These are phyloP conservation scores for Rhodotorula glutinis DNA, from an alignment of 1,284 basidiomycete species.

Conservation along the genomic window DNA sequence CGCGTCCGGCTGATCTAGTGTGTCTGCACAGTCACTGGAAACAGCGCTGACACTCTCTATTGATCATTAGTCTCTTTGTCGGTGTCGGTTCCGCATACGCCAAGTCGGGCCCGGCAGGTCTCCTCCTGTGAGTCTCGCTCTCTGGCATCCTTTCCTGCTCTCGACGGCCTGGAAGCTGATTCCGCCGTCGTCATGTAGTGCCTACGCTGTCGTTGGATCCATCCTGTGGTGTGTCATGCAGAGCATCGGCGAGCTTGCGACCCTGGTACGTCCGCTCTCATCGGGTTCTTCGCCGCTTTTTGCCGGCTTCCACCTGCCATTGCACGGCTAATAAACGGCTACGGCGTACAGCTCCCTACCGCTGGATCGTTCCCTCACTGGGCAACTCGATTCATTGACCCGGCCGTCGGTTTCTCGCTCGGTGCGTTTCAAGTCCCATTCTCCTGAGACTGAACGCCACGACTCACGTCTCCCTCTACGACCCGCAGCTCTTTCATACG, in stretches of 20 bases:
- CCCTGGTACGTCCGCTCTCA: constrained; percentile 6
- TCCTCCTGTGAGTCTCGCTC: constrained; percentile 36
- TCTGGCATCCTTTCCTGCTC: too few species aligned
- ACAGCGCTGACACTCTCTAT: not conserved
- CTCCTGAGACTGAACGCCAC: not conserved
- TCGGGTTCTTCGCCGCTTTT: not conserved
- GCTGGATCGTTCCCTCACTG: constrained; percentile 35
- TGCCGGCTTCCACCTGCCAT: too few species aligned
- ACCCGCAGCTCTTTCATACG: not conserved
- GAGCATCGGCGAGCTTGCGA: constrained; percentile 26
- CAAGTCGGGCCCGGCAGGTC: constrained; percentile 45
- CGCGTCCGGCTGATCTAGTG: too few species aligned
- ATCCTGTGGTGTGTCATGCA: constrained; percentile 37
- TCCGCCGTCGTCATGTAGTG: constrained; percentile 10
- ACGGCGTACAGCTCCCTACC: constrained; percentile 14
- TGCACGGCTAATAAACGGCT: too few species aligned
- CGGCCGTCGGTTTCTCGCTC: constrained; percentile 25
- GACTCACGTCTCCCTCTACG: not conserved
- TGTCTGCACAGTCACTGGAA: too few species aligned
- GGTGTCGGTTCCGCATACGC: constrained; percentile 47
- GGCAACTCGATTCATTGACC: constrained; percentile 17
- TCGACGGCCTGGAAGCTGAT: not conserved
- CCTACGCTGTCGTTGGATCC: constrained; percentile 31
- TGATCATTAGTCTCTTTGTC: constrained; percentile 44
- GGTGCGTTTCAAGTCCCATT: constrained; percentile 1